Percentiles rank a stretch among this genome's conserved stretches.
Evolutionary conservation across 192 early-diverging fungal species (phyloP).

Genomic region (Mortierella antarctica): DNA sequence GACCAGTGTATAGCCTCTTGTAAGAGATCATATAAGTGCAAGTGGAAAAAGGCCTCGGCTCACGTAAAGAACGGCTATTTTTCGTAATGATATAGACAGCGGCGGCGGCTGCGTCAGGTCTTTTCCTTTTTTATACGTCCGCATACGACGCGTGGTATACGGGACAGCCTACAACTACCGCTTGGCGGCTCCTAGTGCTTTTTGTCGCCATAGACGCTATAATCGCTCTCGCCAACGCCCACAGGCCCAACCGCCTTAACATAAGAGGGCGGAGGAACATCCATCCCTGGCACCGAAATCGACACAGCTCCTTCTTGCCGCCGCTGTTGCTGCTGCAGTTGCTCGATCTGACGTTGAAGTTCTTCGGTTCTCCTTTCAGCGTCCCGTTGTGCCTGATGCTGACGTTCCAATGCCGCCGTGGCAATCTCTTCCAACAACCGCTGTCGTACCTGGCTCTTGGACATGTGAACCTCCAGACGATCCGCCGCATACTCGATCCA

Average conservation of each 20-base stretch:
- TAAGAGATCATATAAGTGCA: no score
- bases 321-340: conserved; percentile 17
- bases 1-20: no score
- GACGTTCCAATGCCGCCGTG: conserved; percentile 17
- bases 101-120: no score
- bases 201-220: background rate
- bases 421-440: conserved; percentile 42
- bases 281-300: background rate
- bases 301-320: background rate
- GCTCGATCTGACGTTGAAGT: conserved; percentile 19
- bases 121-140: no score
- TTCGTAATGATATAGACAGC: no score
- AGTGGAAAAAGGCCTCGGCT: no score
- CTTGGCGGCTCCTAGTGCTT: background rate
- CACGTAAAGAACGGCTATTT: no score
- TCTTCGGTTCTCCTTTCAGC: conserved; percentile 15
- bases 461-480: conserved; percentile 28
- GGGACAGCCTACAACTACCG: no score
- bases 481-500: conserved; percentile 49
- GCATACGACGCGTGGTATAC: no score
- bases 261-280: conserved; percentile 29
- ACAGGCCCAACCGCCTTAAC: background rate
- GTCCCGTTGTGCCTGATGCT: conserved; percentile 38
- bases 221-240: conserved; percentile 1
- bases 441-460: conserved; percentile 26